These are phyloP conservation scores for Lentinus brumalis DNA, from an alignment of 768 basidiomycete species.

Conservation along the genomic window DNA sequence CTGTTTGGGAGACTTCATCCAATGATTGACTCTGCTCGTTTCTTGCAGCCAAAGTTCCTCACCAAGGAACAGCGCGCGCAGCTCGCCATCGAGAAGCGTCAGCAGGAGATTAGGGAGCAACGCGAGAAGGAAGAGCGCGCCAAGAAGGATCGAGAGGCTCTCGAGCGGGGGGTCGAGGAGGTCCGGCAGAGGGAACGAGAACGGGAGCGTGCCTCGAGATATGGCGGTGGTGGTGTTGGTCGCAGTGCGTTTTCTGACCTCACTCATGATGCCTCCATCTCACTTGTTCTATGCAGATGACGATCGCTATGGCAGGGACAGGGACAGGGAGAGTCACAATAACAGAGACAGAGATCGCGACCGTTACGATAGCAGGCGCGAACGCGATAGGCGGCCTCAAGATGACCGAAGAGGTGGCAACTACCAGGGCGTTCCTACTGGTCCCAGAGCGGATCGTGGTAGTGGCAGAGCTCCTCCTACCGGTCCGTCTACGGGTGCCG, in stretches of 20 bases:
- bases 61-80: conserved; percentile 90
- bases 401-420: conserved; percentile 40
- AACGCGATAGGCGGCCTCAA: conserved; percentile 27
- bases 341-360: conserved; percentile 48
- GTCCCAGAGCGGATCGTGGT: conserved; percentile 75
- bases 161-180: conserved; percentile 79
- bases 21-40: not conserved
- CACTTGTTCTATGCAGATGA: conserved; percentile 33
- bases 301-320: conserved; percentile 43
- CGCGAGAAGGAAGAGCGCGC: conserved; percentile 64
- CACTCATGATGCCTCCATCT: conserved; percentile 9
- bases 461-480: conserved; percentile 38
- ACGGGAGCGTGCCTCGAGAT: conserved; percentile 39
- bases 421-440: conserved; percentile 64
- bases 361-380: conserved; percentile 39
- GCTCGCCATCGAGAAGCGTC: conserved; percentile 85
- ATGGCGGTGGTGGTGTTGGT: conserved; percentile 46
- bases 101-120: conserved; percentile 78
- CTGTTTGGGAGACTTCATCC: not conserved
- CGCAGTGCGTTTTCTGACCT: conserved; percentile 37
- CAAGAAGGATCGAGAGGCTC: conserved; percentile 60
- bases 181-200: conserved; percentile 54
- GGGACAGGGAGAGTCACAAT: conserved; percentile 35
- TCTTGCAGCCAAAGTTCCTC: conserved; percentile 84
- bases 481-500: conserved; percentile 25